A percentile compares a stretch with the other conserved stretches of the same genome.
These are phyloP conservation scores for Cercospora sp. DNA, from an alignment of 2,329 filamentous ascomycete species.

Conservation along the genomic window DNA sequence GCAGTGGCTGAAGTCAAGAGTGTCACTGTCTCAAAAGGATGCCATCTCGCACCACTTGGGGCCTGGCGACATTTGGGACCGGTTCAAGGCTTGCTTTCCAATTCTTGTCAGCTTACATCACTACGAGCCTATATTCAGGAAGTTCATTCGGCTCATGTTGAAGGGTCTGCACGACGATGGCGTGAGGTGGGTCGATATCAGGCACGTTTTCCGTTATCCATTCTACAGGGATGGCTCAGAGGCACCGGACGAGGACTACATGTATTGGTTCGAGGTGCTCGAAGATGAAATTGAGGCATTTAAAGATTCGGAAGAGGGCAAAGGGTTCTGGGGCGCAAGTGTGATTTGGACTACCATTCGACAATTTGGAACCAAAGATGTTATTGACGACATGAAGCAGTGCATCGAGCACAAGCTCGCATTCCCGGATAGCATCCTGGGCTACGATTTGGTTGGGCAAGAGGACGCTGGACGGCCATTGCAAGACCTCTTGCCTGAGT, in stretches of 20 bases:
- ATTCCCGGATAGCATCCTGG: constrained; percentile 77
- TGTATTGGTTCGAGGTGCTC: constrained; percentile 69
- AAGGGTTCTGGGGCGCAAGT: constrained; percentile 78
- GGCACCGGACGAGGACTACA: constrained; percentile 65
- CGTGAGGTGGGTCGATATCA: constrained; percentile 79
- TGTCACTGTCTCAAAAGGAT: constrained; percentile 70
- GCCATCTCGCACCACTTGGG: constrained; percentile 79
- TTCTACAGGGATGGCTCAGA: constrained; percentile 68
- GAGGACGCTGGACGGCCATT: constrained; percentile 79
- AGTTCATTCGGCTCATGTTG: constrained; percentile 72
- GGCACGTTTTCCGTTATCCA: constrained; percentile 70
- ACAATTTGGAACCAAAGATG: constrained; percentile 59
- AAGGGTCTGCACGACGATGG: constrained; percentile 74
- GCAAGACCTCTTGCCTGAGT: constrained; percentile 72
- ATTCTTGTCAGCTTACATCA: constrained; percentile 74
- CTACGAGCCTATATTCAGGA: constrained; percentile 86
- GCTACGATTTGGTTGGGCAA: constrained; percentile 87
- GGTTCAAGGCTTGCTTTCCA: constrained; percentile 76
- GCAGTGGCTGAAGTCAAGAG: constrained; percentile 72
- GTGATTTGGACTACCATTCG: constrained; percentile 83
- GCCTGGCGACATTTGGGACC: constrained; percentile 78
- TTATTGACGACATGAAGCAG: constrained; percentile 78
- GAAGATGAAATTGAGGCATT: constrained; percentile 78
- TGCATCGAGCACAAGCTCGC: constrained; percentile 80
- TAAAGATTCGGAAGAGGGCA: constrained; percentile 67